Percentiles rank a stretch among this genome's conserved stretches.
phyloP scores from a whole-genome alignment of 495 filamentous ascomycete species.

The Aspergillus bridgeri region DNA sequence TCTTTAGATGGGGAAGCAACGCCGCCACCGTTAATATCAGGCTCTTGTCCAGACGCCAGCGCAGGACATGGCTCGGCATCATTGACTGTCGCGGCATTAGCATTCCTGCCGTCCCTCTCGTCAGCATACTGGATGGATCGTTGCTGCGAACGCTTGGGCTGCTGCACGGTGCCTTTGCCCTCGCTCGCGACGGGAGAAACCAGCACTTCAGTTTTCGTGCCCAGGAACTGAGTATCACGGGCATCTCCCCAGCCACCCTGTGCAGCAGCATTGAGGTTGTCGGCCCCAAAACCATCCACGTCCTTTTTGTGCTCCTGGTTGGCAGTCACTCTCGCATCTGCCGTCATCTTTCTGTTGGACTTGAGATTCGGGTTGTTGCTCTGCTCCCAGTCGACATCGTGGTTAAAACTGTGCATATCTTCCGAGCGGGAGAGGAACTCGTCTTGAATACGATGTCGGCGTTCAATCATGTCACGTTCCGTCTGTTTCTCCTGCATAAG shows the following conservation, averaged over 20 bases:
- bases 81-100: slow-evolving; percentile 46
- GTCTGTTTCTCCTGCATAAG: slow-evolving; percentile 42
- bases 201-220: slow-evolving; percentile 62
- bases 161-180: slow-evolving; percentile 54
- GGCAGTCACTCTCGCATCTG: slow-evolving; percentile 60
- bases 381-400: slow-evolving; percentile 73
- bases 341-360: slow-evolving; percentile 54
- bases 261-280: slow-evolving; percentile 61
- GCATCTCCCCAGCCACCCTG: slow-evolving; percentile 53
- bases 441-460: slow-evolving; percentile 56
- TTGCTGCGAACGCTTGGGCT: slow-evolving; percentile 38
- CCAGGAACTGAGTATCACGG: slow-evolving; percentile 63
- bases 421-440: slow-evolving; percentile 61
- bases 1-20: slow-evolving; percentile 36
- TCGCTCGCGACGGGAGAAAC: slow-evolving; percentile 55
- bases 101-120: slow-evolving; percentile 37
- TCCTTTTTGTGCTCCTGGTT: slow-evolving; percentile 68
- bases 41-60: slow-evolving; percentile 67
- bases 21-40: slow-evolving; percentile 69
- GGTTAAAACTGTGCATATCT: slow-evolving; percentile 73
- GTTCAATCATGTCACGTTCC: slow-evolving; percentile 53
- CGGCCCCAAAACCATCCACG: slow-evolving; percentile 70
- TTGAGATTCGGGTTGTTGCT: slow-evolving; percentile 59
- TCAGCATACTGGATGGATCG: slow-evolving; percentile 21
- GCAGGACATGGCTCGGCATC: slow-evolving; percentile 27